These are phyloP conservation scores for Pseudocercospora fijiensis DNA, from an alignment of 2,329 filamentous ascomycete species.

Conservation along the genomic window DNA sequence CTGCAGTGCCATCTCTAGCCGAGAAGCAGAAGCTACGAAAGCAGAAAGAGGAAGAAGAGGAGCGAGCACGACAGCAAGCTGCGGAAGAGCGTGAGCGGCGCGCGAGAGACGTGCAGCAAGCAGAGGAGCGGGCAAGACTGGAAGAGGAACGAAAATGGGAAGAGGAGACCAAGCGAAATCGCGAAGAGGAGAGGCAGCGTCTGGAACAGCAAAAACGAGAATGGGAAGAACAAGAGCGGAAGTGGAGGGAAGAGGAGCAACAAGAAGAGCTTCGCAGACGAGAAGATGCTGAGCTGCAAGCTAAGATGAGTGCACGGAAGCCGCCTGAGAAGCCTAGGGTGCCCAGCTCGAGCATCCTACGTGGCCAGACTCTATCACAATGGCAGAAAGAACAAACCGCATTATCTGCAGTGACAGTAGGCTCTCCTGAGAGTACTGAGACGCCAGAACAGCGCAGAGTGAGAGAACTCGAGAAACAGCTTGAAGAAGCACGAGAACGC, in stretches of 20 bases:
- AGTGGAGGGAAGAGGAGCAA: constrained; percentile 68
- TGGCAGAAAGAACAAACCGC: constrained; percentile 70
- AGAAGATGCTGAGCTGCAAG: constrained; percentile 73
- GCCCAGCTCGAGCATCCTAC: constrained; percentile 56
- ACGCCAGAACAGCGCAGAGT: constrained; percentile 66
- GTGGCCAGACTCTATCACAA: constrained; percentile 82
- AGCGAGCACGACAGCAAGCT: constrained; percentile 47
- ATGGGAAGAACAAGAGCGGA: constrained; percentile 74
- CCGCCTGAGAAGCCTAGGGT: constrained; percentile 54
- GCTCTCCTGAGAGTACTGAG: constrained; percentile 37
- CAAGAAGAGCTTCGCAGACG: constrained; percentile 63
- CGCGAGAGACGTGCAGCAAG: constrained; percentile 53
- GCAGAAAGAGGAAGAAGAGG: constrained; percentile 58
- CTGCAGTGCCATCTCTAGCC: constrained; percentile 73
- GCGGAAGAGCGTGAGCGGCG: constrained; percentile 55
- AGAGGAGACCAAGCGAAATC: constrained; percentile 60
- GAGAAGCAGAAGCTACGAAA: constrained; percentile 74
- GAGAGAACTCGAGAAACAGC: constrained; percentile 72
- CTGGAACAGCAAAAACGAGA: constrained; percentile 67
- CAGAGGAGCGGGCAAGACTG: constrained; percentile 61
- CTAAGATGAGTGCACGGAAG: constrained; percentile 63
- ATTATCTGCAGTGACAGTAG: constrained; percentile 40
- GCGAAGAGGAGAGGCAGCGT: constrained; percentile 59
- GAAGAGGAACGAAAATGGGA: constrained; percentile 69
- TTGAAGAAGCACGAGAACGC: constrained; percentile 66